phyloP scores from a whole-genome alignment of 441 rosid species.

The Brassica hybrid region DNA sequence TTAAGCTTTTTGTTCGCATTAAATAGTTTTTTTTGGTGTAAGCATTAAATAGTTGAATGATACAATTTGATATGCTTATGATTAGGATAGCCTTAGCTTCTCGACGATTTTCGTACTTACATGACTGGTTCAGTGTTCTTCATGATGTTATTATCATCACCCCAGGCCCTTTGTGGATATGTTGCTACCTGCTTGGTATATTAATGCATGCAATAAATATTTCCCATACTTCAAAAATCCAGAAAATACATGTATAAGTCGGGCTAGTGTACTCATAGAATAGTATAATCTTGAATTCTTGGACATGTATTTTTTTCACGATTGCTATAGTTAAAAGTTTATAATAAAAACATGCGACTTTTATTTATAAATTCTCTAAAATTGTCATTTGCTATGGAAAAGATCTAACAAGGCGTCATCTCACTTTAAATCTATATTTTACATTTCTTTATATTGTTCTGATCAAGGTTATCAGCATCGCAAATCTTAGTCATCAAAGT shows the following conservation, averaged over 20 bases:
- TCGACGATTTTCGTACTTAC: conserved; percentile 31
- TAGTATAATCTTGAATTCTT: neutral
- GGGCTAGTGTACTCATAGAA: neutral
- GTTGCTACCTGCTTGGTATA: conserved; percentile 5
- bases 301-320: neutral
- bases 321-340: neutral
- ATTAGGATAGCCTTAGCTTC: conserved; percentile 38
- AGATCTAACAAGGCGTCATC: neutral
- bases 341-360: neutral
- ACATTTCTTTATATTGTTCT: neutral
- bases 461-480: conserved; percentile 30
- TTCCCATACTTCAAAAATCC: neutral
- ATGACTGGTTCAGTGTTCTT: conserved; percentile 2
- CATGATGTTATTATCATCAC: neutral
- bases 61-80: conserved; percentile 14
- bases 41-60: neutral
- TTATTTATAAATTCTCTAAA: neutral
- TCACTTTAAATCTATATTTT: neutral
- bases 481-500: conserved; percentile 30
- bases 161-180: neutral
- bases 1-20: conserved; percentile 30
- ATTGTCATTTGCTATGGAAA: neutral
- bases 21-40: neutral
- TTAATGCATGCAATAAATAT: conserved; percentile 2
- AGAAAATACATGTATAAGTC: neutral